phyloP scores from a whole-genome alignment of 371 early-diverging fungal genomes.

The Syncephalastrum racemosum region DNA sequence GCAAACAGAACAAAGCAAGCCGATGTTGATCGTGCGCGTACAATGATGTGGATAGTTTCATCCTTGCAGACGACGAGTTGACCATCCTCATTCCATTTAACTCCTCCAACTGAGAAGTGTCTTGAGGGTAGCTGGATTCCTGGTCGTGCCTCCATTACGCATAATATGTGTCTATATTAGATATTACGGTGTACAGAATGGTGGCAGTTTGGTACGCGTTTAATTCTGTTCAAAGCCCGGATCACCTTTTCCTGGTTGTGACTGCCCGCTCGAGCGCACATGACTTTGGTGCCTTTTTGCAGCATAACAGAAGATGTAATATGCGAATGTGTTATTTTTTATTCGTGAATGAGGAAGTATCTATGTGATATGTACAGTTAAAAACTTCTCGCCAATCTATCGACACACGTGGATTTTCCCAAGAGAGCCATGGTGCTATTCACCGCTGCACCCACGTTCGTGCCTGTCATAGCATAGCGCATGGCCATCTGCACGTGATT shows the following conservation, averaged over 20 bases:
- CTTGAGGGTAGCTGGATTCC: background rate
- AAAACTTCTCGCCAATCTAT: background rate
- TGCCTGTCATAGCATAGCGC: slow-evolving; percentile 64
- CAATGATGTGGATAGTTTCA: slow-evolving; percentile 30
- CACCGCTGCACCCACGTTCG: slow-evolving; percentile 64
- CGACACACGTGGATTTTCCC: slow-evolving; percentile 43
- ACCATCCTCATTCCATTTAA: slow-evolving; percentile 27
- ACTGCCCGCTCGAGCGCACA: too few species aligned
- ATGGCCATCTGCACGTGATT: slow-evolving; percentile 65
- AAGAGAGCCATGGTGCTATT: slow-evolving; percentile 56
- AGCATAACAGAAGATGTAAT: too few species aligned
- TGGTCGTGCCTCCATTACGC: too few species aligned
- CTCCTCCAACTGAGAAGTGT: slow-evolving; percentile 18
- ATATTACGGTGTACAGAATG: too few species aligned
- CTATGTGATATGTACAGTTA: too few species aligned
- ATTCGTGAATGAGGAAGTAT: too few species aligned
- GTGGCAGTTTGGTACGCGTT: too few species aligned
- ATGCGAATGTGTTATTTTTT: too few species aligned
- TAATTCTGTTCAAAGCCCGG: too few species aligned
- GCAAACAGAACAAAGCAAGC: background rate
- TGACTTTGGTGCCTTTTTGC: too few species aligned
- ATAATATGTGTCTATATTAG: too few species aligned
- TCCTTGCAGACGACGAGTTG: slow-evolving; percentile 25
- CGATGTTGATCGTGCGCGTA: slow-evolving; percentile 11
- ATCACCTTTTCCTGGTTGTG: too few species aligned